Evolutionary conservation across 164 flowering plant genomes (phyloP).

Genomic region (Malania oleifera): DNA sequence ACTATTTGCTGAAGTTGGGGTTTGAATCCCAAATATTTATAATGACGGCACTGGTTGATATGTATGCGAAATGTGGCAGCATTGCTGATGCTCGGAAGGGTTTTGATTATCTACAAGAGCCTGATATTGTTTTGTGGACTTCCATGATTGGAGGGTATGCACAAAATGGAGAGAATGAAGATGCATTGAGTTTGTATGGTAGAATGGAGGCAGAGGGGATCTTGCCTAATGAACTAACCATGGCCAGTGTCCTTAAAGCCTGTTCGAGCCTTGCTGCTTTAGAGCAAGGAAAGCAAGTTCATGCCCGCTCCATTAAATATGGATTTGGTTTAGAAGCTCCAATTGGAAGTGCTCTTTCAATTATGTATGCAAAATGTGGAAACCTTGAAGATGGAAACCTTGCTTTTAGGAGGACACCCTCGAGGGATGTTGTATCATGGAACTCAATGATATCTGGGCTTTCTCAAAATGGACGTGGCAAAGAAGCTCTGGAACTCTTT

Average conservation of each 20-base stretch:
- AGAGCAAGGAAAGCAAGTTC: constrained; percentile 82
- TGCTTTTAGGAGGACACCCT: constrained; percentile 55
- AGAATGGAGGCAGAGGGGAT: constrained; percentile 65
- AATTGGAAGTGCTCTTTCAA: constrained; percentile 71
- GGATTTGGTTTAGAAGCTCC: constrained; percentile 62
- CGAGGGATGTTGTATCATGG: constrained; percentile 68
- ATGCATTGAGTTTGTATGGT: constrained; percentile 52
- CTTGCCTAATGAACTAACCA: constrained; percentile 65
- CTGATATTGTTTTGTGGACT: constrained; percentile 79
- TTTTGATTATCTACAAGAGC: constrained; percentile 56
- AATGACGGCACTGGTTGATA: constrained; percentile 67
- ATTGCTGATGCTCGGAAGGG: constrained; percentile 57
- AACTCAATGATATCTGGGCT: constrained; percentile 86
- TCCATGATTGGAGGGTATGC: constrained; percentile 83
- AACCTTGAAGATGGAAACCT: constrained; percentile 49
- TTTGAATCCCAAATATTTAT: constrained; percentile 54
- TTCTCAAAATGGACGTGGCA: constrained; percentile 69
- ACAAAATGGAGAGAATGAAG: constrained; percentile 79
- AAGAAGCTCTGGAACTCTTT: constrained; percentile 58
- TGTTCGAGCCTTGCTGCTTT: constrained; percentile 73
- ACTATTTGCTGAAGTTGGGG: constrained; percentile 57
- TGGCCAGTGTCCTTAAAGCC: constrained; percentile 76
- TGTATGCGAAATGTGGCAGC: constrained; percentile 80
- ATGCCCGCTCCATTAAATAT: constrained; percentile 54
- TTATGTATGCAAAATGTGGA: constrained; percentile 86